Evolutionary conservation across 441 rosid genomes (phyloP).

Genomic region (Omphalea diandra): DNA sequence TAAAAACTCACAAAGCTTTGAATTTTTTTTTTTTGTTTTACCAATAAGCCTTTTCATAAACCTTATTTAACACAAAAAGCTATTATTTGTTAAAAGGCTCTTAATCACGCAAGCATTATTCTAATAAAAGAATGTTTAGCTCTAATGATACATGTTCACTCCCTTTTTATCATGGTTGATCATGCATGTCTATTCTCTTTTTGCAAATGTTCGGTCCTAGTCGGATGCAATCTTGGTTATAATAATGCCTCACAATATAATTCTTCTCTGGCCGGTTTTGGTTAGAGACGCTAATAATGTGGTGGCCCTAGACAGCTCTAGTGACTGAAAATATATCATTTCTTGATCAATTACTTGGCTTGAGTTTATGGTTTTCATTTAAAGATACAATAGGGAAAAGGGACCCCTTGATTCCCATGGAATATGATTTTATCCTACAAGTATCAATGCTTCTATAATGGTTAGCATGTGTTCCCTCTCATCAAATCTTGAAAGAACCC

Average conservation of each 20-base stretch:
- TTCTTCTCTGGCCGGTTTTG: slow-evolving; percentile 18
- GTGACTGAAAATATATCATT: not conserved
- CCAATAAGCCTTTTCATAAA: slow-evolving; percentile 12
- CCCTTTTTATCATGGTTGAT: slow-evolving; percentile 31
- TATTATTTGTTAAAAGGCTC: no score
- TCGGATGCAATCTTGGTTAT: slow-evolving; percentile 45
- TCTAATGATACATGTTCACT: slow-evolving; percentile 29
- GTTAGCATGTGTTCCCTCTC: slow-evolving; percentile 32
- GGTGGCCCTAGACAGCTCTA: slow-evolving; percentile 48
- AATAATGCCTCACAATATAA: no score
- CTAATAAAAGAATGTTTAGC: slow-evolving; percentile 31
- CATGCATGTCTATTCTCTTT: slow-evolving; percentile 37
- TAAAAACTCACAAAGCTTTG: slow-evolving; percentile 12
- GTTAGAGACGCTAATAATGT: slow-evolving; percentile 17
- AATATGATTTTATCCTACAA: slow-evolving; percentile 28
- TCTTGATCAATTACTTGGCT: slow-evolving; percentile 28
- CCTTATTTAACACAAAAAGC: slow-evolving; percentile 28
- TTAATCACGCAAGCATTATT: slow-evolving; percentile 29
- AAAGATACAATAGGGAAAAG: slow-evolving; percentile 39
- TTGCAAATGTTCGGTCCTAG: slow-evolving; percentile 30
- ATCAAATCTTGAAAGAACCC: slow-evolving; percentile 20
- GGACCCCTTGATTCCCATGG: slow-evolving; percentile 33
- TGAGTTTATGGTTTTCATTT: slow-evolving; percentile 48
- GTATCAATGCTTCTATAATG: slow-evolving; percentile 31
- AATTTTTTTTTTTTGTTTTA: no score